Percentiles rank a stretch among this genome's conserved stretches.
These are phyloP conservation scores for Vaccinium darrowii DNA, from an alignment of 148 eudicot genomes.

Conservation along the genomic window DNA sequence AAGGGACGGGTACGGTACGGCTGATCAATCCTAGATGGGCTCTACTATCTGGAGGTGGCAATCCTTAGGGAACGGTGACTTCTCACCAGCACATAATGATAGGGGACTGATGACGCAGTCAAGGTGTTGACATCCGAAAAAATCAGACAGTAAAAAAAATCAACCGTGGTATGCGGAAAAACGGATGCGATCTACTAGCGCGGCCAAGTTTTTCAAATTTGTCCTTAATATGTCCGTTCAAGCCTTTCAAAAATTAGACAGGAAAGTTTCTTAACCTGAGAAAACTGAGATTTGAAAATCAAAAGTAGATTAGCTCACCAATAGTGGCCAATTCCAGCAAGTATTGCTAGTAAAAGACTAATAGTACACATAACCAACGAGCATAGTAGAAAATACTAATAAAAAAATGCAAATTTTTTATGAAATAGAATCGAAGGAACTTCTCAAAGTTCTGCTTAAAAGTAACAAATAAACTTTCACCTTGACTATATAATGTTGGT, in stretches of 20 bases:
- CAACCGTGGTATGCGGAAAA: no score
- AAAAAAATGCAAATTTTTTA: background rate
- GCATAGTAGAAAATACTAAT: background rate
- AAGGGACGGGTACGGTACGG: no score
- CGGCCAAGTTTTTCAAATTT: no score
- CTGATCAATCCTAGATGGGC: no score
- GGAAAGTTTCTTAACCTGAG: background rate
- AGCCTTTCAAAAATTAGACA: background rate
- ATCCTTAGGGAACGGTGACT: no score
- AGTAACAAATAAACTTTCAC: background rate
- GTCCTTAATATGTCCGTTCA: background rate
- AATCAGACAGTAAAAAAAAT: no score
- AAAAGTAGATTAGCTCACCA: background rate
- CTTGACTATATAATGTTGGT: background rate
- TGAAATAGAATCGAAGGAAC: background rate
- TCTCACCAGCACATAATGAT: no score
- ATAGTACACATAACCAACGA: background rate
- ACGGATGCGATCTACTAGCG: no score
- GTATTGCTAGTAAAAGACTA: background rate
- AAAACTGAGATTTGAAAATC: conserved; percentile 6
- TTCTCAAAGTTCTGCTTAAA: background rate
- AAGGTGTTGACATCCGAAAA: no score
- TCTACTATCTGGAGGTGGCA: no score
- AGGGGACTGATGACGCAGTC: no score
- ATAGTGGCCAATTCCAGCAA: background rate